Evolutionary conservation across 306 rosid genomes (phyloP), one percentile per base, ranked within the genome.

Genomic region (Corylus heterophylla): DNA sequence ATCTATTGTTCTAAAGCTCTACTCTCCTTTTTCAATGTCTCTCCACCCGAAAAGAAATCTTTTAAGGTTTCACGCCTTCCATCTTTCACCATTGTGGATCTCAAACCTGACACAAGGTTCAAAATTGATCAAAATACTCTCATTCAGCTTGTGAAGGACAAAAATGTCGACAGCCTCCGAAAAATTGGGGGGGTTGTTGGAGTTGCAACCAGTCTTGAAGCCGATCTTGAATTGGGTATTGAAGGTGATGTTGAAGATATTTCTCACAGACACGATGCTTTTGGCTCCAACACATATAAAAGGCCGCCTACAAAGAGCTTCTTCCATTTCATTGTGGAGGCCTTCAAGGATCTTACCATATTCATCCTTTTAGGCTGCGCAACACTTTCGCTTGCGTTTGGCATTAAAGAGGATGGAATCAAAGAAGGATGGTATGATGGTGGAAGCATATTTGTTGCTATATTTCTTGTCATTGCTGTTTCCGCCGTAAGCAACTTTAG

Each of bases 1-100:
- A 73, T 88, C 58, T 85, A 83, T 54, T 88, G 86, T 71, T 88
- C 83, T 11, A 73, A 73, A 56, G 85, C 86, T 12, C 55, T 87
- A 22, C 16, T 75, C 12, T 78, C 79, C 12, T 56, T 78, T 17
- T 25, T 64, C 63, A 56, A 72, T 29, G 9, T 45, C 10, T 18
- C 63, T 8, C 7, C 0, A 2, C 37, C 50, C 52, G 61, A 56
- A 25, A 2, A 2, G 35, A 2, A 22, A 22, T 7, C 10, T 20
- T 4, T 22, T 22, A 22, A 6, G 59, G 0, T 54, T 17, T 55
- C 81, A 39, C 70, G 35, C 17, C 37, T 79, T 71, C 37, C 79
- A 0, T 39, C 88, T 11, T 56, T 27, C 69, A 14, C 79, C 29
- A 29, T 54, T 1, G 31, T 85, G 18, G 67, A 48, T 5, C 4